A percentile compares a stretch with the other conserved stretches of the same genome.
These are phyloP conservation scores for Phlyctochytrium bullatum DNA, from an alignment of 192 early-diverging fungal species.

Conservation along the genomic window DNA sequence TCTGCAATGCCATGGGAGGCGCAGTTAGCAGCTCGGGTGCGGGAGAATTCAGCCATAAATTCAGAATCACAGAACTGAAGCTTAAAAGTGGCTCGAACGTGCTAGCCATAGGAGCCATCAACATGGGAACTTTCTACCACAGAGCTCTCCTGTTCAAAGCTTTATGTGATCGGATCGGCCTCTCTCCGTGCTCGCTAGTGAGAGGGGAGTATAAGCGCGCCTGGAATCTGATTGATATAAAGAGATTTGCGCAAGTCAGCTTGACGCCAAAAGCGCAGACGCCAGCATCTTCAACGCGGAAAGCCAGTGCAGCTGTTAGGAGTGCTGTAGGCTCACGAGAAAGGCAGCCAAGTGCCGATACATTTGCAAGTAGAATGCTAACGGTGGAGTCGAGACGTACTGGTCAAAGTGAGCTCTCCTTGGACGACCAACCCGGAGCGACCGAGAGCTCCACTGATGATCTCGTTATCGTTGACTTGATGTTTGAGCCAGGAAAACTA, in stretches of 20 bases:
- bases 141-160: slow-evolving; percentile 57
- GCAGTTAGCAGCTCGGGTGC: slow-evolving; percentile 25
- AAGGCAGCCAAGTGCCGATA: neutral
- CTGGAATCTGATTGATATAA: slow-evolving; percentile 47
- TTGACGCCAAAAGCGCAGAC: slow-evolving; percentile 14
- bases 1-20: slow-evolving; percentile 49
- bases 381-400: neutral
- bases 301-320: slow-evolving; percentile 1
- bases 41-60: slow-evolving; percentile 44
- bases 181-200: slow-evolving; percentile 41
- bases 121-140: slow-evolving; percentile 54
- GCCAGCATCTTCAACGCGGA: neutral
- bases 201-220: slow-evolving; percentile 52
- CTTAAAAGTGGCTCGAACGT: slow-evolving; percentile 42
- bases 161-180: slow-evolving; percentile 45
- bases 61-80: slow-evolving; percentile 54
- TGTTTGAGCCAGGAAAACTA: slow-evolving; percentile 50
- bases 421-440: neutral
- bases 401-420: neutral
- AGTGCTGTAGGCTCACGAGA: neutral
- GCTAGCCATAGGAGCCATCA: slow-evolving; percentile 41
- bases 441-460: slow-evolving; percentile 28
- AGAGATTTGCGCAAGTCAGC: slow-evolving; percentile 20
- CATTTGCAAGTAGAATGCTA: neutral
- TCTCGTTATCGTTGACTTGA: slow-evolving; percentile 49